A percentile compares a stretch with the other conserved stretches of the same genome.
Evolutionary conservation across 495 filamentous ascomycete genomes (phyloP).

Genomic region (Schizothecium vesticola): DNA sequence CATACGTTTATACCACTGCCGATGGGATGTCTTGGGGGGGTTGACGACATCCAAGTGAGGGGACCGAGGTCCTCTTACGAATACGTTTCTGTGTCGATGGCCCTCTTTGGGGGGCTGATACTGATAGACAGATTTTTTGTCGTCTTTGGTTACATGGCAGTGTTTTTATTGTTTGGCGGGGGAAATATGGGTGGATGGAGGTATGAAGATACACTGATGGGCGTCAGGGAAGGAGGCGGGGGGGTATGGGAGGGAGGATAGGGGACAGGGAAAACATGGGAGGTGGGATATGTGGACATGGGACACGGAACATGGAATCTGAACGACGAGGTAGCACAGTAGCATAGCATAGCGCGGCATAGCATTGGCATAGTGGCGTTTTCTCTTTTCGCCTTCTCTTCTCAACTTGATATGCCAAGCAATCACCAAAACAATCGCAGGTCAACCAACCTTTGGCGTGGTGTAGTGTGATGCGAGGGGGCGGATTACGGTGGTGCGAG

Average conservation of each 20-base stretch:
- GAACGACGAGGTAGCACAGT: not conserved
- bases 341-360: not conserved
- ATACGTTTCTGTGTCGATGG: not conserved
- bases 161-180: not conserved
- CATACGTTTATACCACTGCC: constrained; percentile 10
- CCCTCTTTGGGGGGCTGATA: not conserved
- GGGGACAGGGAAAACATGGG: not conserved
- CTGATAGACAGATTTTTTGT: not conserved
- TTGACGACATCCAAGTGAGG: not conserved
- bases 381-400: not conserved
- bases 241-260: not conserved
- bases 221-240: not conserved
- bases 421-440: too few relatives aligned
- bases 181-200: not conserved
- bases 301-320: not conserved
- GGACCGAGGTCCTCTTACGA: not conserved
- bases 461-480: too few relatives aligned
- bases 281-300: not conserved
- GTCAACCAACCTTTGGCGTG: too few relatives aligned
- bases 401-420: not conserved
- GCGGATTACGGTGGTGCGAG: too few relatives aligned
- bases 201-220: not conserved
- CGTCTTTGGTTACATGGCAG: not conserved
- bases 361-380: not conserved
- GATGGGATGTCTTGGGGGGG: not conserved